Evolutionary conservation across 176 grass and related monocot genomes (phyloP), one percentile per base, ranked within the genome.

Genomic region (Metroxylon sagu): DNA sequence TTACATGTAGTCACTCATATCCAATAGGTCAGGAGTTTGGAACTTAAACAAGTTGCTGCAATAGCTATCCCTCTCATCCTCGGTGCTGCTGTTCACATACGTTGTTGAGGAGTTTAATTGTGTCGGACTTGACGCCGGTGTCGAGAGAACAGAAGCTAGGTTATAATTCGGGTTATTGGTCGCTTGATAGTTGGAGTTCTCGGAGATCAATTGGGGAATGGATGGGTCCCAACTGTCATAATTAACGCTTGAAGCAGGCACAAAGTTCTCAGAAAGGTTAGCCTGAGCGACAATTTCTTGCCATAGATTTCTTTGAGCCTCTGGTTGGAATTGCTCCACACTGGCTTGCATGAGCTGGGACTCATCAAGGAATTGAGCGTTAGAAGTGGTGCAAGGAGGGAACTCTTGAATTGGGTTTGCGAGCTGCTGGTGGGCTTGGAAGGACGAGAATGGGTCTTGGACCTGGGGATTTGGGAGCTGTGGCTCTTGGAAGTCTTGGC

Each of bases 41-140:
- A 72, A 58, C 12, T 75, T 62, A 29, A 82, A 76, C 50, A 73
- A 30, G 68, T 68, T 50, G 54, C 73, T 72, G 52, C 62, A 77
- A 61, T 71, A 70, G 67, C 67, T 77, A 27, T 73, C 74, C 25
- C 29, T 56, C 55, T 77, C 79, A 16, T 64, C 73, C 53, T 54
- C 26, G 18, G 0, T 2, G 68, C 27, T 68, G 17, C 14, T 23
- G 67, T 55, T 73, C 25, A 57, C 26, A 31, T 52, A 21, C 16
- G 75, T 55, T 1, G 76, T 70, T 5, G 56, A 54, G 0, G 59
- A 76, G 68, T 70, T 82, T 4, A 85, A 16, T 2, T 16, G 25
- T 3, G 75, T 61, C 2, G 25, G 74, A 54, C 87, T 83, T 1
- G 82, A 90, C 1, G 82, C 77, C 10, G 87, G 87, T 2, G 87